These are phyloP conservation scores for Chrysoporthe cubensis DNA, from an alignment of 2,329 filamentous ascomycete genomes.

Conservation along the genomic window DNA sequence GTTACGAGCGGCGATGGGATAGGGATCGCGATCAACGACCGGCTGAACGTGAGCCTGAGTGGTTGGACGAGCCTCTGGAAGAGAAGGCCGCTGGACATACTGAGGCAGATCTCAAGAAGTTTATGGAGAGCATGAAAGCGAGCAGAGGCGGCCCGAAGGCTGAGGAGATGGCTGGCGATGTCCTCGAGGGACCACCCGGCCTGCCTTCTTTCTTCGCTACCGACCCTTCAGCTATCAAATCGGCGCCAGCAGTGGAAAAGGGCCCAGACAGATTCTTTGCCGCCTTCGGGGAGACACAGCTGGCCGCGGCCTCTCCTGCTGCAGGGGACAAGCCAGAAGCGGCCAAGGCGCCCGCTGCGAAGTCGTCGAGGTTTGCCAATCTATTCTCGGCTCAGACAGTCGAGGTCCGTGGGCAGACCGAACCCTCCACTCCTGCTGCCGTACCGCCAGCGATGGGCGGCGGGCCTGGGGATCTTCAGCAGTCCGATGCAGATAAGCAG, in stretches of 20 bases:
- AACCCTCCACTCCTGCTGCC: conserved; percentile 49
- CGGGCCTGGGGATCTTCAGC: conserved; percentile 24
- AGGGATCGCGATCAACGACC: conserved; percentile 58
- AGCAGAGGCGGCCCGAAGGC: conserved; percentile 49
- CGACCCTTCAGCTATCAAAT: conserved; percentile 51
- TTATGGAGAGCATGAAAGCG: conserved; percentile 89
- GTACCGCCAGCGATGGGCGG: conserved; percentile 29
- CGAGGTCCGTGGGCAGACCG: conserved; percentile 51
- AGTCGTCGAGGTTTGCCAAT: conserved; percentile 84
- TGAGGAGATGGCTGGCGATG: conserved; percentile 39
- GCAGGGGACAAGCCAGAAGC: conserved; percentile 47
- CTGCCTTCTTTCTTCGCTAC: conserved; percentile 32
- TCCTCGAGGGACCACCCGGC: conserved; percentile 28
- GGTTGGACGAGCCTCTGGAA: conserved; percentile 77
- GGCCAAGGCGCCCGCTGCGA: conserved; percentile 61
- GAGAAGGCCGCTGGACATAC: conserved; percentile 75
- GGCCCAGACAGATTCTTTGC: conserved; percentile 80
- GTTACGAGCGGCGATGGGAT: conserved; percentile 58
- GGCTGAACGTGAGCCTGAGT: conserved; percentile 81
- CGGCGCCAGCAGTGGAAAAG: conserved; percentile 66
- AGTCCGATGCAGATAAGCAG: conserved; percentile 73
- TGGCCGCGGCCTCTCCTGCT: conserved; percentile 35
- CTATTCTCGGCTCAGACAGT: conserved; percentile 69
- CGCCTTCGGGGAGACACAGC: conserved; percentile 48
- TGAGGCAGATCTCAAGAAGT: conserved; percentile 89